Percentiles rank a stretch among this genome's conserved stretches.
These are phyloP conservation scores for Ophiostoma himal-ulmi DNA, from an alignment of 2,329 filamentous ascomycete genomes.

Conservation along the genomic window DNA sequence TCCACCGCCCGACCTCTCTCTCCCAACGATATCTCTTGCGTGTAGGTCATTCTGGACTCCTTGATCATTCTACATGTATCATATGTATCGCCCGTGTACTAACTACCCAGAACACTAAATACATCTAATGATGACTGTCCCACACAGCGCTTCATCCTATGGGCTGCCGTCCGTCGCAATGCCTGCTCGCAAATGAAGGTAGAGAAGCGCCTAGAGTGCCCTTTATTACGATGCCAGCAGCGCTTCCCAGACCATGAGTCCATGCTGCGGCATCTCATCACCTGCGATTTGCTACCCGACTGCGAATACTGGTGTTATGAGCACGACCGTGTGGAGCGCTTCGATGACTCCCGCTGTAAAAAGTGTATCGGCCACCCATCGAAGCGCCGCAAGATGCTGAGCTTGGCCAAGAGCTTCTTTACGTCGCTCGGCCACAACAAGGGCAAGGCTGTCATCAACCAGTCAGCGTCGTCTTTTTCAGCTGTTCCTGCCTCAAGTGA, in stretches of 20 bases:
- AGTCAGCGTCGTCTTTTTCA: constrained; percentile 13
- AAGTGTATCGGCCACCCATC: constrained; percentile 46
- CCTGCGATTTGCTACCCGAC: constrained; percentile 43
- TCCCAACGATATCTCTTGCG: constrained; percentile 24
- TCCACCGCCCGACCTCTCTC: constrained; percentile 22
- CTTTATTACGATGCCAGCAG: constrained; percentile 46
- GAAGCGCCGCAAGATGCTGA: constrained; percentile 47
- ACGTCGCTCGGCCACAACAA: constrained; percentile 47
- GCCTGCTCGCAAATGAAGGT: constrained; percentile 42
- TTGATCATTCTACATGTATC: neutral
- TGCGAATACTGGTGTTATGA: constrained; percentile 54
- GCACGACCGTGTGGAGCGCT: constrained; percentile 47
- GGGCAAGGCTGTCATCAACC: constrained; percentile 30
- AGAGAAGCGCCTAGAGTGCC: constrained; percentile 47
- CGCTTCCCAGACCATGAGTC: constrained; percentile 47
- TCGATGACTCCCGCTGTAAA: constrained; percentile 48
- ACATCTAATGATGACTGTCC: constrained; percentile 46
- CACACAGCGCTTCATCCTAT: constrained; percentile 50
- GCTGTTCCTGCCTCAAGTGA: constrained; percentile 3
- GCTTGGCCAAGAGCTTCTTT: constrained; percentile 51
- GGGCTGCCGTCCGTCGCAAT: constrained; percentile 52
- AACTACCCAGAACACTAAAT: constrained; percentile 10
- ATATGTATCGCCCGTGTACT: neutral
- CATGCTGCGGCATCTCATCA: constrained; percentile 49
- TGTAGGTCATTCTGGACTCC: constrained; percentile 23